These are phyloP conservation scores for Beauveria brongniartii DNA, from an alignment of 2,329 filamentous ascomycete genomes.

Conservation along the genomic window DNA sequence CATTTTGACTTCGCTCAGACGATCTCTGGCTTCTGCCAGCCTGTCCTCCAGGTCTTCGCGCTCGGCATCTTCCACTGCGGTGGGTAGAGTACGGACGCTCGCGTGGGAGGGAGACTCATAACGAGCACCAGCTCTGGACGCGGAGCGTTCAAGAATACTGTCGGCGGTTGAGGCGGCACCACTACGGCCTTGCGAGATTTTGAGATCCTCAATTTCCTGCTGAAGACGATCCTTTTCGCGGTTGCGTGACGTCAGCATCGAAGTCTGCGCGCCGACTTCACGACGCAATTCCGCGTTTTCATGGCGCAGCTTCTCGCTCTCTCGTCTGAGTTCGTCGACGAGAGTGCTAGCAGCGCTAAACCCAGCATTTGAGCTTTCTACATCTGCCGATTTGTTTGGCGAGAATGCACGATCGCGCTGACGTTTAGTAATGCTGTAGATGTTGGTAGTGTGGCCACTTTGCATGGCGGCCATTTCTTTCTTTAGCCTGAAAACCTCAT, in stretches of 20 bases:
- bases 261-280: conserved; percentile 91
- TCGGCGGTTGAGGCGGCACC: conserved; percentile 65
- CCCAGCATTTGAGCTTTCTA: conserved; percentile 42
- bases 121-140: conserved; percentile 61
- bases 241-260: conserved; percentile 93
- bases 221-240: conserved; percentile 91
- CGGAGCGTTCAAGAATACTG: conserved; percentile 89
- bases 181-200: conserved; percentile 72
- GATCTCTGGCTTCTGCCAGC: conserved; percentile 76
- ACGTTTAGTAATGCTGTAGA: conserved; percentile 56
- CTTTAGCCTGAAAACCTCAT: conserved; percentile 71
- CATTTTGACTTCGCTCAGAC: conserved; percentile 76
- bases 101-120: conserved; percentile 65
- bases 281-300: conserved; percentile 89
- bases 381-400: conserved; percentile 36
- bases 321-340: conserved; percentile 64
- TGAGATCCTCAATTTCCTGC: conserved; percentile 94
- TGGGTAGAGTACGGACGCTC: conserved; percentile 60
- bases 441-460: conserved; percentile 51
- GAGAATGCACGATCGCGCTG: conserved; percentile 37
- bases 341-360: conserved; percentile 57
- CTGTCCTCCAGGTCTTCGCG: conserved; percentile 81
- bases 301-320: conserved; percentile 70
- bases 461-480: conserved; percentile 40
- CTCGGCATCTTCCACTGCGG: conserved; percentile 62